Evolutionary conservation across 768 basidiomycete species (phyloP), one percentile per base, ranked within the genome.

Genomic region (Mycena belliarum): DNA sequence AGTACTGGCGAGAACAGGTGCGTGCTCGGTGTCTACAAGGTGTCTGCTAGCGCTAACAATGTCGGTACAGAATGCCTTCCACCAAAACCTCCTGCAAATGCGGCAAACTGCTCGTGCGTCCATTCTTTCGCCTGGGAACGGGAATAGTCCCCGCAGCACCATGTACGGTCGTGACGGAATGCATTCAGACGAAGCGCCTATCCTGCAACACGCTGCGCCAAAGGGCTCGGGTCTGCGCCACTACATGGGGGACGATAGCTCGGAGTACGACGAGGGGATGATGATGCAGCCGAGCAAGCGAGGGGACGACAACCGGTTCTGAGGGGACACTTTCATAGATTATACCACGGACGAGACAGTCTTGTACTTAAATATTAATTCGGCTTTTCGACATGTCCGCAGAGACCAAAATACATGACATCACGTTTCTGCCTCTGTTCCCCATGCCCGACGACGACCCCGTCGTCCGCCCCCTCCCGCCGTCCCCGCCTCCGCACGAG

Each of bases 1-100:
- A 93, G 68, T 94, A 95, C 73, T 94, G 93, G 88, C 86, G 87
- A 63, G 93, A 95, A 75, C 92, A 93, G 80, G 88, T 85, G 61
- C 48, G 65, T 23, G 16, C 49, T n/a, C 16, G 10, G 16, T 24
- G 18, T 24, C 4, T 38, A n/a, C 8, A 12, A 12, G 15, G 15
- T 20, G n/a, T 23, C 7, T n/a, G 41, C 49, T 45, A 20, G 26
- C 23, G 52, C 53, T 57, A 15, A 44, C 52, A 59, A 38, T 54
- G 29, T 14, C 9, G 52, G 5, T 24, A 18, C 64, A 91, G 86
- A 88, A 87, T 63, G 83, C 87, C 10, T 88, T 91, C 80, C 88
- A 89, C 63, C 86, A 89, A 73, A 89, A 89, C 68, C 82, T 93
- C 49, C 68, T 87, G 68, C 85, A 89, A 66, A 89, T 92, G 88